phyloP scores from a whole-genome alignment of 2,329 filamentous ascomycete species.

The Cercospora sojina region DNA sequence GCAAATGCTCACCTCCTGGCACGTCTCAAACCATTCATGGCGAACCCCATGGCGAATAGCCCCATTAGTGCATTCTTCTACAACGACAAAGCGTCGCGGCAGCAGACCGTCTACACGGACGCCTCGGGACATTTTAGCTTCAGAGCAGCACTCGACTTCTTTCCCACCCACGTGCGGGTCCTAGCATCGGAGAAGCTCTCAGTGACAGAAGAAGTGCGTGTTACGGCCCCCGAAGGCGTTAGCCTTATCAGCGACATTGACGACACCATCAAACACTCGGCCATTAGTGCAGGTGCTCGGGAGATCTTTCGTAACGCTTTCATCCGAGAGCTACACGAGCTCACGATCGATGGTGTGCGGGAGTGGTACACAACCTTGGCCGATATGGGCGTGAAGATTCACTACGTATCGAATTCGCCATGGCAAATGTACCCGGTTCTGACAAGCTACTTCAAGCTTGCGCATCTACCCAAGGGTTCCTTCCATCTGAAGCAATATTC shows the following conservation, averaged over 20 bases:
- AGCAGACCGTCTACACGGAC: conserved; percentile 80
- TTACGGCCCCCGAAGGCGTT: conserved; percentile 76
- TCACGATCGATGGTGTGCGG: conserved; percentile 80
- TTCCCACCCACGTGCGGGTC: conserved; percentile 85
- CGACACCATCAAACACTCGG: conserved; percentile 94
- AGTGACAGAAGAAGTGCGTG: conserved; percentile 70
- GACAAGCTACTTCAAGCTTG: conserved; percentile 76
- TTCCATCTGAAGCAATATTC: conserved; percentile 95
- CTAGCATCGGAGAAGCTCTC: conserved; percentile 83
- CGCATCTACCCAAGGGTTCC: conserved; percentile 79
- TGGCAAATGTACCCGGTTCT: conserved; percentile 96
- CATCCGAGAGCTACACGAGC: conserved; percentile 75
- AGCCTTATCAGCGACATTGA: conserved; percentile 97
- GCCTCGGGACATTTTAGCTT: conserved; percentile 84
- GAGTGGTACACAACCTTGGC: conserved; percentile 85
- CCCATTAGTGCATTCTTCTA: conserved; percentile 95
- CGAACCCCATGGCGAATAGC: conserved; percentile 71
- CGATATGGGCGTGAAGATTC: conserved; percentile 78
- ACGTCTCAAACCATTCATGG: conserved; percentile 83
- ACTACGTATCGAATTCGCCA: conserved; percentile 98
- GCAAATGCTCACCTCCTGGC: conserved; percentile 89
- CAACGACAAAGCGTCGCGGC: conserved; percentile 77
- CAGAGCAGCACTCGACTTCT: conserved; percentile 78
- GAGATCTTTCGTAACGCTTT: conserved; percentile 98
- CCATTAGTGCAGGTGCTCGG: conserved; percentile 79